A percentile compares a stretch with the other conserved stretches of the same genome.
Conservation (phyloP, 345 rosid species). For the Eucalyptus decipiens region DNA sequence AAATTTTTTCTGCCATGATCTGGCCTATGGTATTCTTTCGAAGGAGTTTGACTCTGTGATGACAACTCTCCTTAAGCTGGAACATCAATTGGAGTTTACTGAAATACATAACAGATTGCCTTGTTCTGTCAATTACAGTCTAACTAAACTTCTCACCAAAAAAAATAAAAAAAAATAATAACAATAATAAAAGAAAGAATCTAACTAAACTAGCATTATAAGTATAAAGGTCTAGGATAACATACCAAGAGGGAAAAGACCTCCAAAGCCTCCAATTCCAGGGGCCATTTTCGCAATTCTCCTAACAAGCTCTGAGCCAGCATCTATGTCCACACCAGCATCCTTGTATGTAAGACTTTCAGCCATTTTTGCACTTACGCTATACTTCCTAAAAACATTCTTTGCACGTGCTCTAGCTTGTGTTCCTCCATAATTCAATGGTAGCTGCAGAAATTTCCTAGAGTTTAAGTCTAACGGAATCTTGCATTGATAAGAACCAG, state of each 20-base stretch:
- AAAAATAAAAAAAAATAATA: too few species aligned
- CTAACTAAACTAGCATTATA: neutral
- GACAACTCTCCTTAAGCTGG: neutral
- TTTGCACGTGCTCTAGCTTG: neutral
- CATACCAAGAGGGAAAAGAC: constrained; percentile 80
- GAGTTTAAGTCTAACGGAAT: neutral
- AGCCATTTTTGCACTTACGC: neutral
- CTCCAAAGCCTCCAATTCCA: constrained; percentile 92
- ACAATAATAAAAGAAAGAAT: too few species aligned
- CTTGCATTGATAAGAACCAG: neutral
- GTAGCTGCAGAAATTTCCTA: neutral
- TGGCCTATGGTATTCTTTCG: neutral
- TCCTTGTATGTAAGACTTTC: constrained; percentile 63
- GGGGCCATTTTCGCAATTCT: constrained; percentile 91
- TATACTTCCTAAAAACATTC: neutral
- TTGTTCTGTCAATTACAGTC: neutral
- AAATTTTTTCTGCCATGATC: neutral
- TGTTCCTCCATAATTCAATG: neutral
- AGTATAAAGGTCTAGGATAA: neutral
- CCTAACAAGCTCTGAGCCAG: constrained; percentile 77
- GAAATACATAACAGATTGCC: neutral
- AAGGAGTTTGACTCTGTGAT: neutral
- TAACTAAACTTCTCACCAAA: neutral
- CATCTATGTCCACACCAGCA: constrained; percentile 93
- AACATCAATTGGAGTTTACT: neutral